phyloP scores from a whole-genome alignment of 257 asterid species.

The Cruciata laevipes region DNA sequence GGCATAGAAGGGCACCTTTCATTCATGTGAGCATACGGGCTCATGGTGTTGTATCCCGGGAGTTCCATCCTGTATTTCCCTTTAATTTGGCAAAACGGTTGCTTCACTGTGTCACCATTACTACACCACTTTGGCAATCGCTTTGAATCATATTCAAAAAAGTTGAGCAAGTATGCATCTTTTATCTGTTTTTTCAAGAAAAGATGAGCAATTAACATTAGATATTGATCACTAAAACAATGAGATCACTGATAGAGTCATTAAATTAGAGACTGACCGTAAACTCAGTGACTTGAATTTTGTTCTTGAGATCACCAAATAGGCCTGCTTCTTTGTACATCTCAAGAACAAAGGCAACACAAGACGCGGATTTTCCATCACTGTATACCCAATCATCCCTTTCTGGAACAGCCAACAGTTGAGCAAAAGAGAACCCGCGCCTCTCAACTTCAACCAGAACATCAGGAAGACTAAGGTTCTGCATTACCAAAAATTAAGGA shows the following conservation, averaged over 20 bases:
- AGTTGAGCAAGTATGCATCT: slow-evolving; percentile 72
- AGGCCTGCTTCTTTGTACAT: slow-evolving; percentile 88
- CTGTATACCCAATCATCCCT: slow-evolving; percentile 76
- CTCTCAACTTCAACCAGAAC: slow-evolving; percentile 79
- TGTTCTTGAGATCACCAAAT: slow-evolving; percentile 58
- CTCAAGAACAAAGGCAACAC: slow-evolving; percentile 86
- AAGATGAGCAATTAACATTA: background rate
- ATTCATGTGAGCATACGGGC: slow-evolving; percentile 73
- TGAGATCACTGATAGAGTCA: background rate
- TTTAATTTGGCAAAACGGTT: slow-evolving; percentile 76
- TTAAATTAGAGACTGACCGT: slow-evolving; percentile 49
- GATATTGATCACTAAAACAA: background rate
- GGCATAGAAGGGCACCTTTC: slow-evolving; percentile 87
- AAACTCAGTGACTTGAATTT: slow-evolving; percentile 87
- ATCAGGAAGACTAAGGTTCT: slow-evolving; percentile 70
- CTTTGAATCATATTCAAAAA: slow-evolving; percentile 63
- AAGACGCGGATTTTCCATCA: slow-evolving; percentile 85
- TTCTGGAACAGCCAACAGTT: slow-evolving; percentile 74
- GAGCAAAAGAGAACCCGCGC: slow-evolving; percentile 80
- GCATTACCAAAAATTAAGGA: slow-evolving; percentile 17
- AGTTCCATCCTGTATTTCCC: slow-evolving; percentile 81
- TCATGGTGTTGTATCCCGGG: slow-evolving; percentile 70
- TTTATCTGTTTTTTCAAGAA: slow-evolving; percentile 53
- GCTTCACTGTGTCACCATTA: slow-evolving; percentile 65
- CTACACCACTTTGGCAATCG: slow-evolving; percentile 93